A percentile compares a stretch with the other conserved stretches of the same genome.
Conservation (phyloP, 2,329 filamentous ascomycete genomes). For the Phyllachora maydis region DNA sequence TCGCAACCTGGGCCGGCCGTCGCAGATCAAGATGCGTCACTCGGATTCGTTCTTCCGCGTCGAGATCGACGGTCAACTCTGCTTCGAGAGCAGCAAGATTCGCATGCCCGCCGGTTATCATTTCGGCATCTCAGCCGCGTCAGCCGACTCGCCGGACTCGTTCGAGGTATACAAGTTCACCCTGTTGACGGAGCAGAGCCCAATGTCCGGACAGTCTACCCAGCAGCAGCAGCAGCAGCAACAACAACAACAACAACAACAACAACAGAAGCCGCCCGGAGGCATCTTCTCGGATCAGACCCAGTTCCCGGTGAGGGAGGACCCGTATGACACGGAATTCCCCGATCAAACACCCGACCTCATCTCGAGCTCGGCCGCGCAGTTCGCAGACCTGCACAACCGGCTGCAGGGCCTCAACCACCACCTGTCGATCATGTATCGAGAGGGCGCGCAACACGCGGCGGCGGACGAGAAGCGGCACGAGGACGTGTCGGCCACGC, state of each 20-base stretch:
- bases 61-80: slow-evolving; percentile 56
- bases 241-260: slow-evolving; percentile 9
- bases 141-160: slow-evolving; percentile 79
- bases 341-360: slow-evolving; percentile 25
- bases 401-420: slow-evolving; percentile 57
- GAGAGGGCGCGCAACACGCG: slow-evolving; percentile 27
- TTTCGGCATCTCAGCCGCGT: slow-evolving; percentile 74
- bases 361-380: slow-evolving; percentile 29
- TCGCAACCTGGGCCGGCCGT: slow-evolving; percentile 75
- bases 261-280: slow-evolving; percentile 6
- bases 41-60: slow-evolving; percentile 49
- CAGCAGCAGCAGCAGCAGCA: slow-evolving; percentile 9
- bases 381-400: slow-evolving; percentile 73
- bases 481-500: slow-evolving; percentile 25
- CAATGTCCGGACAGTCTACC: slow-evolving; percentile 9
- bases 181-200: slow-evolving; percentile 35
- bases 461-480: slow-evolving; percentile 32
- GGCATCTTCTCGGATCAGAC: slow-evolving; percentile 11
- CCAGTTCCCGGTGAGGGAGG: slow-evolving; percentile 7
- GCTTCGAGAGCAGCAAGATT: slow-evolving; percentile 71
- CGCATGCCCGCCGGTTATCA: slow-evolving; percentile 60
- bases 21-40: slow-evolving; percentile 55
- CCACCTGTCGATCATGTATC: slow-evolving; percentile 42
- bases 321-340: slow-evolving; percentile 17
- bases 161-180: slow-evolving; percentile 85